A percentile compares a stretch with the other conserved stretches of the same genome.
phyloP scores from a whole-genome alignment of 345 rosid species.

The Cardiospermum halicacabum region DNA sequence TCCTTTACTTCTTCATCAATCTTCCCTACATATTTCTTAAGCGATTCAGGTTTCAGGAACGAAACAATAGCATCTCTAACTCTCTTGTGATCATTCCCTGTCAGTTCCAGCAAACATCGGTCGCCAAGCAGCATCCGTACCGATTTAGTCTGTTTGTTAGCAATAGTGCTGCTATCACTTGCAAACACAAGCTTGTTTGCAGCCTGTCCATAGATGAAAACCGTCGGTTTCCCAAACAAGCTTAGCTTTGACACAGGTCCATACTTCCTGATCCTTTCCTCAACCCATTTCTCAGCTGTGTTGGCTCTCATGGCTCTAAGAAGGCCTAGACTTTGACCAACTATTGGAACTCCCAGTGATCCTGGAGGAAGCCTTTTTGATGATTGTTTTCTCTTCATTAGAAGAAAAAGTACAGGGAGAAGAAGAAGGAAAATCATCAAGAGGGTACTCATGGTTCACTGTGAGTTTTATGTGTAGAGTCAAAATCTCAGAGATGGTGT shows the following conservation, averaged over 20 bases:
- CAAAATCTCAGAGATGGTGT: too few relatives aligned
- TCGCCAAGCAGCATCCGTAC: constrained; percentile 29
- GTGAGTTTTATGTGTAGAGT: not conserved
- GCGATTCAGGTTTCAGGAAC: constrained; percentile 52
- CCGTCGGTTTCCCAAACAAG: constrained; percentile 42
- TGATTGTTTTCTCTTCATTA: constrained; percentile 15
- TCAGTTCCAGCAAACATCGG: constrained; percentile 27
- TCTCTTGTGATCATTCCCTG: constrained; percentile 41
- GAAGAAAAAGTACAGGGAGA: constrained; percentile 25
- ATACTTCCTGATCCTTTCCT: constrained; percentile 27
- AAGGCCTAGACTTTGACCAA: constrained; percentile 48
- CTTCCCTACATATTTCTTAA: constrained; percentile 44
- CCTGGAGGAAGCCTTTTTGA: constrained; percentile 41
- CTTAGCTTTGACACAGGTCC: constrained; percentile 47
- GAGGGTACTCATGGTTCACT: constrained; percentile 8
- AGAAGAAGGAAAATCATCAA: constrained; percentile 19
- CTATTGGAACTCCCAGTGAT: constrained; percentile 48
- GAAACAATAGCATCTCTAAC: constrained; percentile 37
- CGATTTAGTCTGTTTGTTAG: constrained; percentile 35
- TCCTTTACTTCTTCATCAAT: constrained; percentile 46
- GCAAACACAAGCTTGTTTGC: constrained; percentile 45
- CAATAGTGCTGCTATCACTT: constrained; percentile 21
- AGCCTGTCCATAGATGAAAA: constrained; percentile 43
- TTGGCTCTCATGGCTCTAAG: constrained; percentile 42
- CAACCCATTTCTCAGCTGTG: constrained; percentile 39